Percentiles rank a stretch among this genome's conserved stretches.
These are phyloP conservation scores for Metschnikowia corniflorae DNA, from an alignment of 805 yeast species.

Conservation along the genomic window DNA sequence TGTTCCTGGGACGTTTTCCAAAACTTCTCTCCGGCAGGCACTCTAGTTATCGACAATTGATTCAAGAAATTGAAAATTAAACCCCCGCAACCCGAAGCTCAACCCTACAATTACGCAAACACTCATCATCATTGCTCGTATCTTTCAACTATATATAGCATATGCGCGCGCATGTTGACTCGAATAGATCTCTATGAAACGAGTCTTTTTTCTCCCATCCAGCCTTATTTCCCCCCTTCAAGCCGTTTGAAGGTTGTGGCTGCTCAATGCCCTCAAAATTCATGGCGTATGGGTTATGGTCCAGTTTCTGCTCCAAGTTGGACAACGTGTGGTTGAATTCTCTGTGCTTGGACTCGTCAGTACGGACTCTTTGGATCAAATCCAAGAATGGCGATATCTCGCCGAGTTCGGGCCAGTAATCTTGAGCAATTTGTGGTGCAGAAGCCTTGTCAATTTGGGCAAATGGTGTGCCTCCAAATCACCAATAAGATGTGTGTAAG, in stretches of 20 bases:
- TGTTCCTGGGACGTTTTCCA: too few species aligned
- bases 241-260: conserved; percentile 39
- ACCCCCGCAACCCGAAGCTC: too few species aligned
- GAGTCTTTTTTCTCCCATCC: conserved; percentile 45
- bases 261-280: conserved; percentile 32
- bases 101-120: too few species aligned
- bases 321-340: conserved; percentile 79
- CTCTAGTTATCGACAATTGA: too few species aligned
- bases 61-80: too few species aligned
- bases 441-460: conserved; percentile 43
- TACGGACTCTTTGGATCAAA: conserved; percentile 58
- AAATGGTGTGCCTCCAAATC: conserved; percentile 52
- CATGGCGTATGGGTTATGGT: conserved; percentile 66
- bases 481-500: conserved; percentile 57
- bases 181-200: too few species aligned
- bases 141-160: conserved; percentile 7
- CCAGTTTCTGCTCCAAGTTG: conserved; percentile 48
- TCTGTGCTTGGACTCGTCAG: conserved; percentile 77
- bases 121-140: not conserved
- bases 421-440: conserved; percentile 58
- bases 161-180: too few species aligned
- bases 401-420: conserved; percentile 57
- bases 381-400: conserved; percentile 54
- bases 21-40: too few species aligned
- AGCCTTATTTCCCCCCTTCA: conserved; percentile 27